These are phyloP conservation scores for Rubus idaeus DNA, from an alignment of 306 rosid genomes.

Conservation along the genomic window DNA sequence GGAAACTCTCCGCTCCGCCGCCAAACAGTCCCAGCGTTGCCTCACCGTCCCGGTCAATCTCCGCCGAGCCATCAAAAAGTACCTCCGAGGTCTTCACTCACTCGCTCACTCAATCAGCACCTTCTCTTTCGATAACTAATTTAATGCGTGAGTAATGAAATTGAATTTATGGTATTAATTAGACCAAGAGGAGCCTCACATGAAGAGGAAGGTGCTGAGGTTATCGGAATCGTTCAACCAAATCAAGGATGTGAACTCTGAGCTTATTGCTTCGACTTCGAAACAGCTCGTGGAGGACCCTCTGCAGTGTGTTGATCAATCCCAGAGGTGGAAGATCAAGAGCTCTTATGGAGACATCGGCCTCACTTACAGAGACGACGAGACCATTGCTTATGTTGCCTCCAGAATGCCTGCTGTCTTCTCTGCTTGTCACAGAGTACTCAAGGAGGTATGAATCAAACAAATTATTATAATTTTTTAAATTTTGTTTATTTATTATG, in stretches of 20 bases:
- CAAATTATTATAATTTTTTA: too few relatives aligned
- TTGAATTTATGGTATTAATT: not conserved
- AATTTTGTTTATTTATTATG: too few relatives aligned
- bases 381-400: constrained; percentile 85
- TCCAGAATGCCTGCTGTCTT: constrained; percentile 96
- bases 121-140: not conserved
- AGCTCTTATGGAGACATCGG: constrained; percentile 91
- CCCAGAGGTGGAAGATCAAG: constrained; percentile 89
- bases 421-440: constrained; percentile 88
- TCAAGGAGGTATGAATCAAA: constrained; percentile 60
- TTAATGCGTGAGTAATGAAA: not conserved
- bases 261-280: constrained; percentile 52
- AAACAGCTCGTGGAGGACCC: constrained; percentile 86
- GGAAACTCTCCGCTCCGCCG: constrained; percentile 69
- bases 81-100: constrained; percentile 62
- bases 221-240: constrained; percentile 67
- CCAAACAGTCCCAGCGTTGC: constrained; percentile 81
- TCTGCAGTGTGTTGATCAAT: constrained; percentile 56
- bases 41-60: constrained; percentile 69
- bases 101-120: not conserved
- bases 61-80: constrained; percentile 83
- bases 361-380: constrained; percentile 61
- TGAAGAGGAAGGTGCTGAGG: constrained; percentile 81
- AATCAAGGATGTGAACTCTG: constrained; percentile 69
- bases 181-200: constrained; percentile 84